phyloP scores from a whole-genome alignment of 2,329 filamentous ascomycete genomes.

The Clonostachys sp. region DNA sequence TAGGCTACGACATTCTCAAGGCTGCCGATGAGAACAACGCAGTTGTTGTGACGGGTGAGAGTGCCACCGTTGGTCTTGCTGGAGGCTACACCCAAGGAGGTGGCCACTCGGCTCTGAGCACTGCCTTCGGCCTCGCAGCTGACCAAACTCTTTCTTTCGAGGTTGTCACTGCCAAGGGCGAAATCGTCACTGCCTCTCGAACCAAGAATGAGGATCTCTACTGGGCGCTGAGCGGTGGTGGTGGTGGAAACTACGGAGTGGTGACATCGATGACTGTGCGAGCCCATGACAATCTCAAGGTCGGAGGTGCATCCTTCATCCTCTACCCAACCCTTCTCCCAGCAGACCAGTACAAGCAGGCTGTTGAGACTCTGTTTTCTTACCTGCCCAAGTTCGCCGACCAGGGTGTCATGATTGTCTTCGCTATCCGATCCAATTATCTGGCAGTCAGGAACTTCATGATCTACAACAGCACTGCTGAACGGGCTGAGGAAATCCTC shows the following conservation, averaged over 20 bases:
- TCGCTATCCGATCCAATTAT: conserved; percentile 30
- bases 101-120: conserved; percentile 48
- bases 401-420: conserved; percentile 39
- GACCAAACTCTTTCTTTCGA: conserved; percentile 53
- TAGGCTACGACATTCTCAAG: conserved; percentile 39
- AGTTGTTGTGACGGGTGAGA: conserved; percentile 50
- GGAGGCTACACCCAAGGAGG: conserved; percentile 61
- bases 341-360: neutral
- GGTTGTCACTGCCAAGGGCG: conserved; percentile 45
- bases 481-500: conserved; percentile 31
- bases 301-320: conserved; percentile 24
- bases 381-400: conserved; percentile 35
- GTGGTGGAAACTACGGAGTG: conserved; percentile 44
- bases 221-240: conserved; percentile 59
- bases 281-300: conserved; percentile 34
- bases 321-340: neutral
- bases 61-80: conserved; percentile 49
- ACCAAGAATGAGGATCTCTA: conserved; percentile 45
- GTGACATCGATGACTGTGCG: conserved; percentile 51
- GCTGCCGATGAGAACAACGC: conserved; percentile 39
- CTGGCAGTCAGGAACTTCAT: conserved; percentile 40
- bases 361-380: neutral
- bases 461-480: conserved; percentile 32
- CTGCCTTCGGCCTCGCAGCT: conserved; percentile 49
- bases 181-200: conserved; percentile 38